Evolutionary conservation across 495 filamentous ascomycete species (phyloP), one percentile per base, ranked within the genome.

Genomic region (Penicillium argentinense): DNA sequence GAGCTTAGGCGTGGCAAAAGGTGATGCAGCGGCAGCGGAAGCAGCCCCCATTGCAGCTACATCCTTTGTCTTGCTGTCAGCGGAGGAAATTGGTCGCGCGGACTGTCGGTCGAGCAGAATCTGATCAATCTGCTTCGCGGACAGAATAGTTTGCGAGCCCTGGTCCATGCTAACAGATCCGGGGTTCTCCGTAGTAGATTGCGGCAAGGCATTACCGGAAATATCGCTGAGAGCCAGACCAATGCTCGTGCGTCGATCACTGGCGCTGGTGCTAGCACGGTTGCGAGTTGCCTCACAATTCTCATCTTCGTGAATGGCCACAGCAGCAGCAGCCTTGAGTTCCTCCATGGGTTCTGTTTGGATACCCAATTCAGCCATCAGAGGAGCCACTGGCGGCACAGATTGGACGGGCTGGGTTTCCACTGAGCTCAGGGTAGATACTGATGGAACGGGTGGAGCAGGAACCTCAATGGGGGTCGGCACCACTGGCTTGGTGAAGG

Each of bases 131-230:
- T 81, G 81, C 30, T 85, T 78, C 0, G 83, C 80, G 11, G 87
- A 91, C 25, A 92, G 64, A 6, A 82, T 71, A 25, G 89, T 92
- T 64, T 95, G 89, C 11, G 81, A 79, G 38, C 79, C 77, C 43
- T 89, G 84, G 57, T 92, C 85, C 26, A 71, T 68, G 37, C 74
- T 82, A 32, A 74, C 67, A 51, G 71, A 76, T 29, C 59, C 69
- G 23, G 53, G 55, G 6, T 51, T 52, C 37, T 63, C 51, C 48
- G 44, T 61, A 18, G 53, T 32, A 24, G 58, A 56, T 27, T 63
- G 66, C 16, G 64, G 47, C 9, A 67, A 45, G 37, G 68, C 56
- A 56, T 77, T 76, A 14, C 72, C 69, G 49, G 75, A 69, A 18
- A 78, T 69, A 42, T 68, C 58, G 32, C 57, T 64, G 45, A 75